A percentile compares a stretch with the other conserved stretches of the same genome.
These are phyloP conservation scores for Strobilomyces echinocephalus DNA, from an alignment of 768 basidiomycete species.

Conservation along the genomic window DNA sequence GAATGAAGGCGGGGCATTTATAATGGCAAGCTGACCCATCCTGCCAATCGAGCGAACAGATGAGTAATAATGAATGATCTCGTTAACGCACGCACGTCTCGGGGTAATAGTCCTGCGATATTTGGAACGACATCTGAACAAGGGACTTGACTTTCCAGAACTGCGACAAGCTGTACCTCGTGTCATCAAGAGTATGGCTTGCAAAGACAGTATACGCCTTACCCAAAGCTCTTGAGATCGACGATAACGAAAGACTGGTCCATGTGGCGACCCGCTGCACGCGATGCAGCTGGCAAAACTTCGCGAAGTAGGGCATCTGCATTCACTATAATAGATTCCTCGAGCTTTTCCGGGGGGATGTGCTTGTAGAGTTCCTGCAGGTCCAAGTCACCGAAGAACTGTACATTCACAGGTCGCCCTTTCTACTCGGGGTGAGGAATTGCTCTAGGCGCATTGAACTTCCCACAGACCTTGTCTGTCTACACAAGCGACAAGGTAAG, in stretches of 20 bases:
- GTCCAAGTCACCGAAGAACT: conserved; percentile 58
- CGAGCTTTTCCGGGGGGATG: conserved; percentile 56
- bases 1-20: conserved; percentile 72
- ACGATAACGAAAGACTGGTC: conserved; percentile 58
- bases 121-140: conserved; percentile 58
- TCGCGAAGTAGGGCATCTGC: conserved; percentile 62
- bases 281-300: conserved; percentile 59
- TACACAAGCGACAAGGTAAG: conserved; percentile 18
- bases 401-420: conserved; percentile 69
- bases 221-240: conserved; percentile 70
- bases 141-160: conserved; percentile 76
- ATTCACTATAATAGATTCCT: conserved; percentile 61
- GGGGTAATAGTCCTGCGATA: conserved; percentile 76
- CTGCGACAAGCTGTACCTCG: conserved; percentile 46
- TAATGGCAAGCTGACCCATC: conserved; percentile 66
- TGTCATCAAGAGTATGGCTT: background rate
- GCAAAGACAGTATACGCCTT: conserved; percentile 15
- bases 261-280: conserved; percentile 48
- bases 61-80: background rate
- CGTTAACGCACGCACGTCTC: conserved; percentile 51
- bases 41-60: conserved; percentile 31
- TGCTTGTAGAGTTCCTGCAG: conserved; percentile 51
- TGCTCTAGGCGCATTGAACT: background rate
- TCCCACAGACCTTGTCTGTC: conserved; percentile 73
- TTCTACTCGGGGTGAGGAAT: conserved; percentile 34